Base-by-base conservation (phyloP, 345 rosid species). In the Camelina sativa region DNA sequence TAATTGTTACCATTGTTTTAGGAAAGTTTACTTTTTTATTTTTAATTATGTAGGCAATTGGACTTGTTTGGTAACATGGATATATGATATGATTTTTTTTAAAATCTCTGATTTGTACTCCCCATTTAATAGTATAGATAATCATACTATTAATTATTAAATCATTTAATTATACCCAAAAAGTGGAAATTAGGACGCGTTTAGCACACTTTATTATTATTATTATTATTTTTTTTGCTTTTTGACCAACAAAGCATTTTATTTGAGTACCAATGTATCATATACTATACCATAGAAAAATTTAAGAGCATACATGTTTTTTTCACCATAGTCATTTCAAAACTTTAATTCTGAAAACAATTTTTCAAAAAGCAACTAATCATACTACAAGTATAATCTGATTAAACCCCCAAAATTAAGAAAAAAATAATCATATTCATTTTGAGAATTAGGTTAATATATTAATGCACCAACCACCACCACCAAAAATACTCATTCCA, bases 121-220 rank as follows among this genome's bases (percentile, higher is more conserved):
- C n/a, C n/a, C n/a, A n/a, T n/a, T n/a, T n/a, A n/a, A n/a, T n/a
- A n/a, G n/a, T n/a, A n/a, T n/a, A n/a, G n/a, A n/a, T 55, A 28
- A 15, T 55, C 15, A 28, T 54, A 23, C 25, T 43, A 40, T 40
- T 4, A 15, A 25, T 1, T n/a, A n/a, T 16, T n/a, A 6, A 6
- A 46, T 3, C 6, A 46, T 16, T 65, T 47, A 47, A 64, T 28
- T 19, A 6, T 47, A 65, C 41, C 69, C 16, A 47, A 30, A 25
- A 13, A 28, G 60, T 8, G 37, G 5, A 9, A 54, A 12, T 25
- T 25, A 52, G 52, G 67, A 62, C 52, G 52, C 67, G 67, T 41
- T 62, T 22, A 62, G 20, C 20, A 47, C 34, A 41, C 35, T 22
- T 41, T 60, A 2, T 1, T 2, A 32, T 2, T 34, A 6, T 34